Evolutionary conservation across 495 filamentous ascomycete genomes (phyloP), one percentile per base, ranked within the genome.

Genomic region (Pseudevernia furfuracea): DNA sequence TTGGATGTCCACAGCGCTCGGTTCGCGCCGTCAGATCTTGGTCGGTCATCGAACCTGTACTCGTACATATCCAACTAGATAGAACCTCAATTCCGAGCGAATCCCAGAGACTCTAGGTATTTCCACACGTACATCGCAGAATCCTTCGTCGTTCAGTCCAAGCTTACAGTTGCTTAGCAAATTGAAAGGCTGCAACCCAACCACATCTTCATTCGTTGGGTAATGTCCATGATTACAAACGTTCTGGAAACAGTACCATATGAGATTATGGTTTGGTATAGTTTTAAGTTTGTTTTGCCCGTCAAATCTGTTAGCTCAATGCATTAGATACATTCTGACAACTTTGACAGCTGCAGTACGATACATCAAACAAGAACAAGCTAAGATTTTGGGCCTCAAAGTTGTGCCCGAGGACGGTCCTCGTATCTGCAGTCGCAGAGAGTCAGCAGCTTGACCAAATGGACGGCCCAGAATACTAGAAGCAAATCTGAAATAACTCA

Each of bases 341-440:
- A 14, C n/a, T 8, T 25, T 49, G 46, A 25, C n/a, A 0, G 5
- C 7, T 23, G 23, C 46, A 49, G 9, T 25, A 25, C n/a, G 43
- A 46, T 43, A 43, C 43, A n/a, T n/a, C n/a, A 5, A 46, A 48
- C 30, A 41, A 34, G 9, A 9, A 23, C 1, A 46, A 38, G 46
- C n/a, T 49, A 19, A 36, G 19, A 32, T 43, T 15, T 4, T 48
- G 23, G 38, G 36, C 25, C 32, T 63, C 37, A 66, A 25, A 67
- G 58, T 23, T 67, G 65, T 44, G 68, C 65, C 23, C 56, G 59
- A 34, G 68, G 68, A 55, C 65, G 64, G 30, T 67, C 68, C 30
- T 65, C 65, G 38, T 41, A 56, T n/a, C 66, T 64, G 37, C 23
- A 38, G 32, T 36, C 17, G 39, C n/a, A 52, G 57, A 37, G 15